Conservation (phyloP, 1,284 basidiomycete genomes). For the Pisolithus thermaeus region DNA sequence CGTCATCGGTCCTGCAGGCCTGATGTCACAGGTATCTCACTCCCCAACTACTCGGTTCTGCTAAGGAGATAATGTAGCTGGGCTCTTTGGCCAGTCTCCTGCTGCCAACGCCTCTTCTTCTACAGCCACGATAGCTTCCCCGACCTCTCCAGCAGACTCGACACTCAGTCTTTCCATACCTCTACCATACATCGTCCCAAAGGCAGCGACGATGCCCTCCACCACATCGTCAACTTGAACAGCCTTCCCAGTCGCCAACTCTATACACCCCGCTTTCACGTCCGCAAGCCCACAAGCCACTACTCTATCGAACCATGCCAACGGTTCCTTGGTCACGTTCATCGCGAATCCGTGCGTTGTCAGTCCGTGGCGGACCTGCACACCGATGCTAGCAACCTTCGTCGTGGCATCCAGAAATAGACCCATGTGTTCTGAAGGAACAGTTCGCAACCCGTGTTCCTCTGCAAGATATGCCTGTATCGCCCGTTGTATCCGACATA, state of each 20-base stretch:
- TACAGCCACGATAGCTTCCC: constrained; percentile 41
- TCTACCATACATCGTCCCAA: constrained; percentile 50
- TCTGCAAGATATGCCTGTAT: constrained; percentile 54
- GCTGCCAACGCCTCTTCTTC: constrained; percentile 33
- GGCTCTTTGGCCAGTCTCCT: constrained; percentile 19
- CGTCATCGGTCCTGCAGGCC: too few relatives aligned
- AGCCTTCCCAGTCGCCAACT: constrained; percentile 34
- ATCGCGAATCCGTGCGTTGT: constrained; percentile 94
- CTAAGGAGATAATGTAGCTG: background rate
- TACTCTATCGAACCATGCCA: constrained; percentile 81
- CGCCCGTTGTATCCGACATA: constrained; percentile 54
- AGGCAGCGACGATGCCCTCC: constrained; percentile 43
- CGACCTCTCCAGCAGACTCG: constrained; percentile 43
- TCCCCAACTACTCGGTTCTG: too few relatives aligned
- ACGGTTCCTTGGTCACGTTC: constrained; percentile 81
- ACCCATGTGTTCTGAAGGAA: constrained; percentile 67
- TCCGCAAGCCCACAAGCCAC: constrained; percentile 92
- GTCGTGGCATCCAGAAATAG: constrained; percentile 63
- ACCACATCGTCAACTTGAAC: constrained; percentile 48
- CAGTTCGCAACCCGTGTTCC: constrained; percentile 48
- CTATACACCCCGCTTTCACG: constrained; percentile 70
- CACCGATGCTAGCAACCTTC: constrained; percentile 93
- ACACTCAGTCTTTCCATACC: constrained; percentile 48
- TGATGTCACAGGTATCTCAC: too few relatives aligned
- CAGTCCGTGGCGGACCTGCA: constrained; percentile 91